A percentile compares a stretch with the other conserved stretches of the same genome.
These are phyloP conservation scores for Coemansia sp. DNA, from an alignment of 192 early-diverging fungal genomes.

Conservation along the genomic window DNA sequence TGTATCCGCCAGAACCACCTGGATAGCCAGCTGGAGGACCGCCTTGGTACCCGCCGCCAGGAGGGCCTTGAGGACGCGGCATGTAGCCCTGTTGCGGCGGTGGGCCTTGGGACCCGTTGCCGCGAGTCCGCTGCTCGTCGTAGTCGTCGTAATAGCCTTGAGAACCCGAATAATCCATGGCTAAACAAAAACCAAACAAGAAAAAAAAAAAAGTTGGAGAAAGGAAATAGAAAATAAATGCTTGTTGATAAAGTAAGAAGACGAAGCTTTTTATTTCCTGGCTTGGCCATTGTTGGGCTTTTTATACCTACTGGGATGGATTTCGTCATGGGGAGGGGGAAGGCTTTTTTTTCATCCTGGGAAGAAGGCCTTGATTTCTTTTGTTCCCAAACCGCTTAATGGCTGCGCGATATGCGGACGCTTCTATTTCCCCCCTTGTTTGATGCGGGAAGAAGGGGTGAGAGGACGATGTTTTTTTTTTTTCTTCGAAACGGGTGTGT, in stretches of 20 bases:
- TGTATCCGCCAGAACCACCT: neutral
- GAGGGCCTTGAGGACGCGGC: neutral
- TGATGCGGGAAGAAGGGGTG: neutral
- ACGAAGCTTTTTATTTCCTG: neutral
- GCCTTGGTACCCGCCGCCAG: neutral
- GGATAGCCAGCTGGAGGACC: neutral
- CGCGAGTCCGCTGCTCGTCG: slow-evolving; percentile 8
- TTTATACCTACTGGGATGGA: neutral
- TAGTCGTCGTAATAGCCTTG: slow-evolving; percentile 11
- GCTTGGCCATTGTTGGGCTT: neutral
- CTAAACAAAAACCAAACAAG: neutral
- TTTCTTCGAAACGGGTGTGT: neutral
- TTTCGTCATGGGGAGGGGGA: no score
- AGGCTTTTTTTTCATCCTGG: no score
- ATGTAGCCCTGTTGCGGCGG: neutral
- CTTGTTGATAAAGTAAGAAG: neutral
- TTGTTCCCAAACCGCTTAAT: no score
- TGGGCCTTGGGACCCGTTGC: neutral
- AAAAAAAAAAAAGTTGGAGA: neutral
- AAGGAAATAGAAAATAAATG: neutral
- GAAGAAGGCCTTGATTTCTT: neutral
- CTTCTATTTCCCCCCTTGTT: neutral
- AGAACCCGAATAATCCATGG: slow-evolving; percentile 24
- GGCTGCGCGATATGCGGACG: neutral
- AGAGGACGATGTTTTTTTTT: neutral